Evolutionary conservation across 1,284 basidiomycete genomes (phyloP), one percentile per base, ranked within the genome.

Genomic region (Exobasidium cylindrosporum): DNA sequence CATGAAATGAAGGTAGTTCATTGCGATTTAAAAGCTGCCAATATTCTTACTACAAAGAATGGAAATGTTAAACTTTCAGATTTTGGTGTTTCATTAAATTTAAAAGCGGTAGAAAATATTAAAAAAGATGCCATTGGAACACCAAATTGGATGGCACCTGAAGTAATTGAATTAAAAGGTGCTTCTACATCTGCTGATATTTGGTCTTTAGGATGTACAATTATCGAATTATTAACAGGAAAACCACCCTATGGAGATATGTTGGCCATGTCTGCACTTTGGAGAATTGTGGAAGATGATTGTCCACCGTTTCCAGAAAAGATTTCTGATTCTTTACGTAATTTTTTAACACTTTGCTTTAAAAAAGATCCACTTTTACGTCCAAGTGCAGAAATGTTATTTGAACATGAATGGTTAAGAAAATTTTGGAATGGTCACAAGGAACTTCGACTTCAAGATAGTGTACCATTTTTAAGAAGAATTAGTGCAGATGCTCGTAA

Each of bases 91-190:
- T 84, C 71, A 21, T 71, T 72, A 49, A 70, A 68, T 28, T 54
- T 74, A 17, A 65, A 65, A 50, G 64, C 68, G 23, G 78, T 78
- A n/a, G 84, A 89, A 54, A 91, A 92, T 80, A 87, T 87, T 75
- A 89, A 91, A 79, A 73, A 81, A 73, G 82, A 83, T 55, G 81
- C 94, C 11, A 90, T 91, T 4, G 94, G 93, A 11, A 97, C 93
- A 4, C 93, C 93, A 2, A 95, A 97, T 74, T 97, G 93, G 93
- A 97, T 97, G 92, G 92, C 93, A 2, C 93, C 94, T 1, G 93
- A 97, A 80, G 90, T 83, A 54, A 97, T 97, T 68, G 89, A 92
- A 80, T 85, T 86, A 31, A 80, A 83, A 54, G 85, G 85, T 1
- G 84, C 84, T 1, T 82, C 83, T 4, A 81, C 83, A 1, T 83